Evolutionary conservation across 352 stramenopile species (phyloP).

Genomic region (Globisporangium spiculum): DNA sequence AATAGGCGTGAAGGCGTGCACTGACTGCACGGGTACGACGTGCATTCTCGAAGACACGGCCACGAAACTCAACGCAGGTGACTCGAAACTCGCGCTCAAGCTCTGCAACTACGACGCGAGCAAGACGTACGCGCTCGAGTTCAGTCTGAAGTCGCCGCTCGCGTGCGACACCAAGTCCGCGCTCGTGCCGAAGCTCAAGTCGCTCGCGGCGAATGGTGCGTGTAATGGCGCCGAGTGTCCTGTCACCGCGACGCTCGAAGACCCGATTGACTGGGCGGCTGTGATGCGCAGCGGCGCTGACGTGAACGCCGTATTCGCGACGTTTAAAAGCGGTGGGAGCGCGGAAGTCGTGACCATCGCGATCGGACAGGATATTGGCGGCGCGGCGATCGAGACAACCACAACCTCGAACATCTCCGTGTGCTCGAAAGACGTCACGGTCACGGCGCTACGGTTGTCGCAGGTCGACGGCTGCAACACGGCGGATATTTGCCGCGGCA

Average conservation of each 20-base stretch:
- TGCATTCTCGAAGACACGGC: conserved; percentile 57
- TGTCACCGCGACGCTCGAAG: conserved; percentile 48
- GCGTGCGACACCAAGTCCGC: conserved; percentile 41
- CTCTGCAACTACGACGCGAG: conserved; percentile 68
- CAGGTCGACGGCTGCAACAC: conserved; percentile 49
- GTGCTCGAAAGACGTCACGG: conserved; percentile 38
- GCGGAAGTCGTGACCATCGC: conserved; percentile 47
- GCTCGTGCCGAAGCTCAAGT: conserved; percentile 38
- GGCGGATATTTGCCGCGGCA: conserved; percentile 53
- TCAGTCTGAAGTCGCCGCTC: conserved; percentile 41
- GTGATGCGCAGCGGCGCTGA: conserved; percentile 37
- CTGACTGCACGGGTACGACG: conserved; percentile 40
- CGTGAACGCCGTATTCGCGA: conserved; percentile 50
- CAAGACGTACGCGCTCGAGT: conserved; percentile 34
- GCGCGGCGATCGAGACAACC: conserved; percentile 26
- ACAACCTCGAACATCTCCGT: conserved; percentile 35
- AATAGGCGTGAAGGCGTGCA: conserved; percentile 40
- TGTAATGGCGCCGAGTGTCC: conserved; percentile 43
- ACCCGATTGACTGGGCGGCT: conserved; percentile 65
- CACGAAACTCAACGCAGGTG: conserved; percentile 33
- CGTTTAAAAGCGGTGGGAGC: conserved; percentile 35
- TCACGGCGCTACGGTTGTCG: conserved; percentile 59
- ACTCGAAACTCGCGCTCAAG: conserved; percentile 40
- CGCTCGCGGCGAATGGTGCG: conserved; percentile 30
- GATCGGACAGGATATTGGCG: conserved; percentile 31